Conservation (phyloP, 2,329 filamentous ascomycete species). For the Rachicladosporium sp. region DNA sequence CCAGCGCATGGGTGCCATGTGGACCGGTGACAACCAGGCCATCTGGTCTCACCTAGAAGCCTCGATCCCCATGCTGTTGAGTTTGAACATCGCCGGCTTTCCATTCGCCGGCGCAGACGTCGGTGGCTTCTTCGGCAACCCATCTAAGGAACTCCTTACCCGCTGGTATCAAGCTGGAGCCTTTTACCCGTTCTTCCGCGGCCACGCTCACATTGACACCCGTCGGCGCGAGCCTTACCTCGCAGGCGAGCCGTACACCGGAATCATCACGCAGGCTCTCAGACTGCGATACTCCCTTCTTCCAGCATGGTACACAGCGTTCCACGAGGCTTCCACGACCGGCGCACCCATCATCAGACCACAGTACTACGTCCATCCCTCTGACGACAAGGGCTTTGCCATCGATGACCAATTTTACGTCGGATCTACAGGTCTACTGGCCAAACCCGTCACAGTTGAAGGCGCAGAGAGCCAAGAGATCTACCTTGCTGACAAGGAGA, state of each 20-base stretch:
- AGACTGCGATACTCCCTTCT: slow-evolving; percentile 80
- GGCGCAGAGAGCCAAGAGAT: slow-evolving; percentile 61
- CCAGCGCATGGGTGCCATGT: slow-evolving; percentile 87
- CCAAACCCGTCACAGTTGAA: slow-evolving; percentile 76
- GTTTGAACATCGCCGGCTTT: slow-evolving; percentile 82
- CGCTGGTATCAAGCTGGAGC: slow-evolving; percentile 95
- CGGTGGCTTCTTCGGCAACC: slow-evolving; percentile 96
- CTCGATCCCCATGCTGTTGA: slow-evolving; percentile 84
- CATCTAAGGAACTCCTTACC: slow-evolving; percentile 77
- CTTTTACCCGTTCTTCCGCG: slow-evolving; percentile 97
- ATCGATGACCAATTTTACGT: slow-evolving; percentile 92
- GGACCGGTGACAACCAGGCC: slow-evolving; percentile 96
- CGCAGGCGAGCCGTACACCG: slow-evolving; percentile 68
- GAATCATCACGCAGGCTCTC: slow-evolving; percentile 76
- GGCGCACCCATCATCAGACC: slow-evolving; percentile 82
- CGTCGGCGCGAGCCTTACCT: slow-evolving; percentile 90
- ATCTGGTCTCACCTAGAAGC: slow-evolving; percentile 83
- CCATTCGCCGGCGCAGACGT: slow-evolving; percentile 94
- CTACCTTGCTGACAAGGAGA: slow-evolving; percentile 77
- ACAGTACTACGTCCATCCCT: slow-evolving; percentile 84
- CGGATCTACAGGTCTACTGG: slow-evolving; percentile 77
- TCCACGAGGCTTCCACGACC: slow-evolving; percentile 72
- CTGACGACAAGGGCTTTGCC: slow-evolving; percentile 73
- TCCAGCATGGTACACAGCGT: slow-evolving; percentile 93
- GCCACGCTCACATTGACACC: slow-evolving; percentile 91